phyloP scores from a whole-genome alignment of 257 asterid genomes.

The Linderniella brevidens region DNA sequence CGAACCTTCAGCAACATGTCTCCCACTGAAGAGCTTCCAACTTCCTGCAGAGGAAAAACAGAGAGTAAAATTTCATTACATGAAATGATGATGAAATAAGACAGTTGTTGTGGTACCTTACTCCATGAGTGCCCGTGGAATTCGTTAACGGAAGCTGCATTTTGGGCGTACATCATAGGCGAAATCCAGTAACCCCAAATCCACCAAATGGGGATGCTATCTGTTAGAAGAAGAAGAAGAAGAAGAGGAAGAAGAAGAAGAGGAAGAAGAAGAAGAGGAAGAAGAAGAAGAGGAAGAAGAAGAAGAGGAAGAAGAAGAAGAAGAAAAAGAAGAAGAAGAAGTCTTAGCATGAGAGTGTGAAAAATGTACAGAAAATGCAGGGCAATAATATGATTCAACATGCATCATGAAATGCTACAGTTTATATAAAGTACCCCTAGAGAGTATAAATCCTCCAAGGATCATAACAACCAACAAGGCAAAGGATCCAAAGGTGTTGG shows the following conservation, averaged over 20 bases:
- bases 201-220: slow-evolving; percentile 84
- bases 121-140: slow-evolving; percentile 77
- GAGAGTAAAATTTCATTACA: background rate
- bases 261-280: slow-evolving; percentile 2
- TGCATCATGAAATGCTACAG: no score
- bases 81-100: background rate
- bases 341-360: no score
- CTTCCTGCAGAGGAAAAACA: background rate
- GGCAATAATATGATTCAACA: no score
- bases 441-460: slow-evolving; percentile 79
- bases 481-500: slow-evolving; percentile 80
- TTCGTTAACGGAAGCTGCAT: slow-evolving; percentile 78
- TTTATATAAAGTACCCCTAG: slow-evolving; percentile 40
- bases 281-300: no score
- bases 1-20: slow-evolving; percentile 32
- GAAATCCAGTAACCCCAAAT: slow-evolving; percentile 96
- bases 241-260: slow-evolving; percentile 7
- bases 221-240: slow-evolving; percentile 18
- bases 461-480: slow-evolving; percentile 73
- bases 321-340: no score
- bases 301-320: no score
- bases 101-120: slow-evolving; percentile 17
- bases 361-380: no score
- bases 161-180: slow-evolving; percentile 89
- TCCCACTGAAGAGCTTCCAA: slow-evolving; percentile 16